Evolutionary conservation across 192 early-diverging fungal species (phyloP).

Genomic region (Gonapodya sp.): DNA sequence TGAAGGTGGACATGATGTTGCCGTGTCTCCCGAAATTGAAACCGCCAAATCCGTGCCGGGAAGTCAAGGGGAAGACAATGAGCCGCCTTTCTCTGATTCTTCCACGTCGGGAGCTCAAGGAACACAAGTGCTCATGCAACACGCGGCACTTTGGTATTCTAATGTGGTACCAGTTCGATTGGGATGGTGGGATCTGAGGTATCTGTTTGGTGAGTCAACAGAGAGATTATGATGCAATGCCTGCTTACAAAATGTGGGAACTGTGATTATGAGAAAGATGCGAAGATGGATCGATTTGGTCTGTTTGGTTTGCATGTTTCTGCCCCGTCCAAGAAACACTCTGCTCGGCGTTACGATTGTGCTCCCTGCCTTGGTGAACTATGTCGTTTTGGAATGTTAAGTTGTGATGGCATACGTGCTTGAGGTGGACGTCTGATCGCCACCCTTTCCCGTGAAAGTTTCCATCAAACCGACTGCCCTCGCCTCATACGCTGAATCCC

Average conservation of each 20-base stretch:
- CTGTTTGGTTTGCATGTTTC: no score
- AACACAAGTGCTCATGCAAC: not conserved
- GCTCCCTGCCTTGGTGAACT: no score
- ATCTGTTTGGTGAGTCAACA: not conserved
- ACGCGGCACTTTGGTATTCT: not conserved
- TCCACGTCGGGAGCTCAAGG: not conserved
- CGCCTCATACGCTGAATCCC: not conserved
- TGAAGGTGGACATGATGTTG: not conserved
- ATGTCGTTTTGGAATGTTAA: no score
- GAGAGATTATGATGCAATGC: not conserved
- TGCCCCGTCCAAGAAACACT: no score
- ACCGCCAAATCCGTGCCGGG: not conserved
- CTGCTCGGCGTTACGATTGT: no score
- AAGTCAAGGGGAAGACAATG: not conserved
- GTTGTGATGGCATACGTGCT: no score
- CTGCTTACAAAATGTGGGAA: no score
- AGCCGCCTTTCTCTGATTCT: no score
- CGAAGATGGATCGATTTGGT: no score
- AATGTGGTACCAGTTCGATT: not conserved
- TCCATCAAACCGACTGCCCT: not conserved
- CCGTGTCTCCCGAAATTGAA: not conserved
- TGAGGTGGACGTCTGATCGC: no score
- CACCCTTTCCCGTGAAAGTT: not conserved
- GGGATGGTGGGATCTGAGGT: not conserved
- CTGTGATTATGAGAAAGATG: no score